Evolutionary conservation across 352 stramenopile genomes (phyloP), one percentile per base, ranked within the genome.

Genomic region (Phytophthora ohioensis): DNA sequence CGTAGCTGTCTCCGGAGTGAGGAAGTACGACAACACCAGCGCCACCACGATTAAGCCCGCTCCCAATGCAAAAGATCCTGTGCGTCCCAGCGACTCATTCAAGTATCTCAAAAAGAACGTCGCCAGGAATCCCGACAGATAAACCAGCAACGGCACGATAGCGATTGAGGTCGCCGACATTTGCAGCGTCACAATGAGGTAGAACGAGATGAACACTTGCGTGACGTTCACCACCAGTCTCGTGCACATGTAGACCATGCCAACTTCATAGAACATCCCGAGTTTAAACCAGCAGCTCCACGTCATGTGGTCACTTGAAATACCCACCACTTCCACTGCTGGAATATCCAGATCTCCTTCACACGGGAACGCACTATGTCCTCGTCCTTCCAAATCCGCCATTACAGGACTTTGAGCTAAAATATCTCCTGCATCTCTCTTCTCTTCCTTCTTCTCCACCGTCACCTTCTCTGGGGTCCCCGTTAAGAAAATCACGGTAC

Each of bases 201-300:
- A 94, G 55, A 96, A 96, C 13, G 87, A 93, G 47, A 96, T 94
- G 72, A 93, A 96, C 12, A 95, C 87, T 48, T 96, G 89, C 15
- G 87, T 94, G 31, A 95, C 75, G 66, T 96, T 96, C 17, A 96
- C 85, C 48, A 93, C 88, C 13, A 96, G 75, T 17, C 89, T 73
- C 31, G 89, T 96, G 70, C 89, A 96, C 89, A 96, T 96, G 82
- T 96, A 96, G 12, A 92, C 85, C 8, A 94, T 45, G 30, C 89
- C 89, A 13, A 96, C 89, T 57, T 93, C 84, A 73, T 96, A 96
- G 39, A 96, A 96, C 87, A 95, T 94, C 32, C 69, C 71, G 12
- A 92, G 55, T 27, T 79, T 75, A 58, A 95, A 95, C 88, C 88
- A 95, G 52, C 67, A 74, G 55, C 80, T 85, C 88, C 88, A 95